Base-by-base conservation (phyloP, 345 rosid species). In the Arabis alpina region DNA sequence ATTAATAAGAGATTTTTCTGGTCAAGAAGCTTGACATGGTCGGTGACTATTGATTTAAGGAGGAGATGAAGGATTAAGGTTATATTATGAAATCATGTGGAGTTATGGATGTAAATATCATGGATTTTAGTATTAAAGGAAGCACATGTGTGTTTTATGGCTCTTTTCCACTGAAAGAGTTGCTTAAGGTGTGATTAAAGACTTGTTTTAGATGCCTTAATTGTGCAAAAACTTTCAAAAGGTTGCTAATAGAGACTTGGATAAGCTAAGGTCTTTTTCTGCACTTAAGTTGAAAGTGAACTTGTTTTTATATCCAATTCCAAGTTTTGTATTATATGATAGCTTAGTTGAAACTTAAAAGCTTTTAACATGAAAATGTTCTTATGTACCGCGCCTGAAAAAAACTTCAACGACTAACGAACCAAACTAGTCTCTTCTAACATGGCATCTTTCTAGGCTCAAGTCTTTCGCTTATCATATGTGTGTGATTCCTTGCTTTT, bases 401-500 rank as follows among this genome's bases (percentile, higher is more conserved):
- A 39, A 54, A 15, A 50, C 6, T 58, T 47, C 30, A 8, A 10
- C 32, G 40, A 16, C 53, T 50, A 64, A 36, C 15, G 14, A 71
- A 71, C 63, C 56, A 71, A 53, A 28, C 40, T 61, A 34, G 47
- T 42, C 44, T 30, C 63, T 62, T 25, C 49, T 62, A 47, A 62
- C 49, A 34, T 62, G 69, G 63, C 68, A 52, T 54, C 43, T 25
- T 54, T 48, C 9, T 23, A 24, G 16, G 61, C 51, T 48, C 36
- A 41, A 44, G 14, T 41, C 27, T 47, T 28, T n/a, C 43, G 2
- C 5, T 48, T 49, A 19, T 49, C 77, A 32, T 32, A 45, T 19
- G 39, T 40, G 39, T 40, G 37, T 36, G 47, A 15, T 30, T 58
- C 53, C 6, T 74, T 68, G 68, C 15, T 61, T 52, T 60, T 60